These are phyloP conservation scores for Torulaspora microellipsoides DNA, from an alignment of 805 yeast genomes.

Conservation along the genomic window DNA sequence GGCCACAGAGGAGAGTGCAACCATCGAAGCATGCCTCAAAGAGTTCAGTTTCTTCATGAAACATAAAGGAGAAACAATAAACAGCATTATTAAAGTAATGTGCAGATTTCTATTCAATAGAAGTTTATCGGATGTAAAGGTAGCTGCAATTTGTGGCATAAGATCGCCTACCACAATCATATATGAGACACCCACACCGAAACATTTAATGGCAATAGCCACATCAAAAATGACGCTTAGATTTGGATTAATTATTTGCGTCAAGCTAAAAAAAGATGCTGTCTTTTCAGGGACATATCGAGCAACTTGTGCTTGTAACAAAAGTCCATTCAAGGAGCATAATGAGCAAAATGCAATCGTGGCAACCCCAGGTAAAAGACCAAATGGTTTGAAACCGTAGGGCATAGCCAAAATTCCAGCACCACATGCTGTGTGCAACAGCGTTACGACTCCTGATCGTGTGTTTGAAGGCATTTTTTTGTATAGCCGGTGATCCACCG, in stretches of 20 bases:
- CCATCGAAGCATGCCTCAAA: slow-evolving; percentile 75
- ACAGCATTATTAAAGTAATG: slow-evolving; percentile 53
- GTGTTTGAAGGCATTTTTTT: slow-evolving; percentile 24
- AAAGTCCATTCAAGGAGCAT: slow-evolving; percentile 44
- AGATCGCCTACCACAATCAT: slow-evolving; percentile 67
- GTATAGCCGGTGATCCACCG: not conserved
- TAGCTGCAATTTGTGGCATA: slow-evolving; percentile 50
- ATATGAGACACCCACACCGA: slow-evolving; percentile 66
- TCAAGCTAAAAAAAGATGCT: slow-evolving; percentile 59
- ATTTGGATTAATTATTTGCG: slow-evolving; percentile 57
- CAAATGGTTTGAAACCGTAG: slow-evolving; percentile 48
- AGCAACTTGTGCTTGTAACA: slow-evolving; percentile 56
- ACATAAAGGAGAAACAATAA: slow-evolving; percentile 49
- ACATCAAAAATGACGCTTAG: slow-evolving; percentile 58
- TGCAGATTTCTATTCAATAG: slow-evolving; percentile 49
- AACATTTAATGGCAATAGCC: slow-evolving; percentile 67
- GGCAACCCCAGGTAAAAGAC: slow-evolving; percentile 26
- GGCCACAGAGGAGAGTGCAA: slow-evolving; percentile 76
- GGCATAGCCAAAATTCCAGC: slow-evolving; percentile 79
- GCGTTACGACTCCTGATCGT: slow-evolving; percentile 32
- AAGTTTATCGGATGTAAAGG: slow-evolving; percentile 32
- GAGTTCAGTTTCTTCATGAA: slow-evolving; percentile 75
- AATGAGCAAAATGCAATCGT: slow-evolving; percentile 27
- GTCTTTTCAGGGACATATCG: slow-evolving; percentile 49
- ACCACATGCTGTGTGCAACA: slow-evolving; percentile 37